These are phyloP conservation scores for Gryganskiella cystojenkinii DNA, from an alignment of 192 early-diverging fungal genomes.

Conservation along the genomic window DNA sequence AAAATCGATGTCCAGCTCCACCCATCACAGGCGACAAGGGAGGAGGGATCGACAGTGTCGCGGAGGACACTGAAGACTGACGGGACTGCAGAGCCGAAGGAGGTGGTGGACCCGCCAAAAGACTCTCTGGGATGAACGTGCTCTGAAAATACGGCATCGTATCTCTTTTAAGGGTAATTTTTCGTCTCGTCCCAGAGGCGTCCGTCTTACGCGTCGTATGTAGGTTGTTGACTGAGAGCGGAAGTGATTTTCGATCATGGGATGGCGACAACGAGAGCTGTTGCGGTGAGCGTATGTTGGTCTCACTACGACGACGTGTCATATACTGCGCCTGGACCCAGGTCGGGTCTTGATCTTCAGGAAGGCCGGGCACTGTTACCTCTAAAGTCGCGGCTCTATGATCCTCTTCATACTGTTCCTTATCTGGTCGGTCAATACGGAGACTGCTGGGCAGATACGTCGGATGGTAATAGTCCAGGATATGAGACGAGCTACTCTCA, in stretches of 20 bases:
- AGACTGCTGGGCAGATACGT: conserved; percentile 7
- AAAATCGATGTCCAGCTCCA: too few species aligned
- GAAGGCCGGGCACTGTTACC: neutral
- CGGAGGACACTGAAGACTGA: conserved; percentile 7
- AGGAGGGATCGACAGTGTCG: conserved; percentile 9
- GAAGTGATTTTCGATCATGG: too few species aligned
- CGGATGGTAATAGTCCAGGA: conserved; percentile 28
- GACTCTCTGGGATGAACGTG: conserved; percentile 34
- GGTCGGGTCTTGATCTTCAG: neutral
- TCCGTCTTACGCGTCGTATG: neutral
- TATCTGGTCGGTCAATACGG: neutral
- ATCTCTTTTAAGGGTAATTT: neutral
- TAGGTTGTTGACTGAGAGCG: too few species aligned
- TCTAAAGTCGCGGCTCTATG: neutral
- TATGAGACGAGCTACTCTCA: conserved; percentile 24
- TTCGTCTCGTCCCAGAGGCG: neutral
- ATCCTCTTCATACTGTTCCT: neutral
- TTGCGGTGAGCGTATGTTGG: neutral
- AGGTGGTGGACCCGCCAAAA: conserved; percentile 28
- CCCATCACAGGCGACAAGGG: conserved; percentile 15
- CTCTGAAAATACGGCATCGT: conserved; percentile 8
- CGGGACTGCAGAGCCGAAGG: neutral
- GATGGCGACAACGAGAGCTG: too few species aligned
- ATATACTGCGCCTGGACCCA: conserved; percentile 48
- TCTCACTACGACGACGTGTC: conserved; percentile 41